Evolutionary conservation across 2,329 filamentous ascomycete species (phyloP), one percentile per base, ranked within the genome.

Genomic region (Ophiocordyceps camponoti-leonardi): DNA sequence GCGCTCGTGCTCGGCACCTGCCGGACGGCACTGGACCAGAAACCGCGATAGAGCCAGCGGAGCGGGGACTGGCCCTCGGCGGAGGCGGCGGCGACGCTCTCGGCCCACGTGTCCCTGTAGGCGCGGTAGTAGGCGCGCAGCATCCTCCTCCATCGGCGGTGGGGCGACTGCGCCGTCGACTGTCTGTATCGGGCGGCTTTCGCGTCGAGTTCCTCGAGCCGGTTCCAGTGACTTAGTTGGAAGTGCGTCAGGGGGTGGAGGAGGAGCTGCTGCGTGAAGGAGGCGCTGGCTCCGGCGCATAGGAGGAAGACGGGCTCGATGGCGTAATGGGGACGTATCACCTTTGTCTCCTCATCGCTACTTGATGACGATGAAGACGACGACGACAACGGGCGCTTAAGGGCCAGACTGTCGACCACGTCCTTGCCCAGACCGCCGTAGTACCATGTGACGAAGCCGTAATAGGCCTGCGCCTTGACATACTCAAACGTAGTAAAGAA

Each of bases 401-500:
- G 61, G 10, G 69, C 69, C 0, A 75, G 60, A 1, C 68, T 52
- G 46, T 74, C 65, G 44, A 78, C 62, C 13, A 67, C 67, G 31
- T 75, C 68, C 39, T 69, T 66, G 26, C 67, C 69, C 22, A 77
- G 58, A 1, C 69, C 71, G 26, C 78, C 75, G 52, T 87, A 87
- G 57, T 79, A 84, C 65, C 74, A 78, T 14, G 72, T 74, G 30
- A 87, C 74, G 55, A 83, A 87, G 41, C 66, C 66, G 60, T 86
- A 86, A 61, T 84, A 67, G 13, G 71, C 70, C 57, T 87, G 83
- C 12, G 77, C 79, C 58, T 87, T 87, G 55, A 86, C 66, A 43
- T 77, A 83, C 61, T 88, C 83, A 50, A 88, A 87, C 0, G 74
- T 75, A 53, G 73, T 75, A 61, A 88, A 88, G 68, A 86, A 86